Base-by-base conservation (phyloP, 208 protist genomes). In the Plasmodiophora brassicae region DNA sequence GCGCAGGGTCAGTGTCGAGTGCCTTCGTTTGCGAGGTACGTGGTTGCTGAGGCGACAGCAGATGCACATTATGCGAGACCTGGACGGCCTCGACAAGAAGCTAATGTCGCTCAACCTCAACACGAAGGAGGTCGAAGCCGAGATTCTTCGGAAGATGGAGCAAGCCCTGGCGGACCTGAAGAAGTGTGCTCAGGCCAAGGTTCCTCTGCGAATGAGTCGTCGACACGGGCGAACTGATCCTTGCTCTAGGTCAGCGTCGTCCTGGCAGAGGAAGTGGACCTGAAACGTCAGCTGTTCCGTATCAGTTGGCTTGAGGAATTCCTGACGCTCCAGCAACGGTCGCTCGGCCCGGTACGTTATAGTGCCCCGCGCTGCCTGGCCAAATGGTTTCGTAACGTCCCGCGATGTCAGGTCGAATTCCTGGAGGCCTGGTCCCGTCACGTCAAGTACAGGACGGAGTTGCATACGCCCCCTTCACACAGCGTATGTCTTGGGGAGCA, bases 231-330 rank as follows among this genome's bases (percentile, higher is more conserved):
- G 10, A 8, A 5, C 41, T 78, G 20, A 78, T 5, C n/a, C 32
- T 78, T 14, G 10, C 41, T 5, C 20, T 32, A 78, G 65, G n/a
- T 78, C 5, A 78, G 65, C n/a, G 41, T 78, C 20, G 41, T 78
- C 41, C n/a, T 78, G 20, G 5, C 65, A 32, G 65, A 78, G 65
- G 41, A 32, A 44, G 65, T 78, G 14, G 65, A 78, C 65, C n/a
- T 78, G 5, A 78, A 32, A 5, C 14, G n/a, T 5, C 65, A 78
- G 41, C 5, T 38, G n/a, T 32, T 78, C 5, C 5, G n/a, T 36
- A 78, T 78, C n/a, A 78, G 41, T 32, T 78, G 65, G 65, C 65
- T 78, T 14, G 65, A 78, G n/a, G 65, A 78, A 36, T 78, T 78
- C 65, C n/a, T 78, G 5, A 78, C 32, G n/a, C 10, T 5, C 20